Evolutionary conservation across 495 filamentous ascomycete genomes (phyloP).

Genomic region (Penicillium waksmanii): DNA sequence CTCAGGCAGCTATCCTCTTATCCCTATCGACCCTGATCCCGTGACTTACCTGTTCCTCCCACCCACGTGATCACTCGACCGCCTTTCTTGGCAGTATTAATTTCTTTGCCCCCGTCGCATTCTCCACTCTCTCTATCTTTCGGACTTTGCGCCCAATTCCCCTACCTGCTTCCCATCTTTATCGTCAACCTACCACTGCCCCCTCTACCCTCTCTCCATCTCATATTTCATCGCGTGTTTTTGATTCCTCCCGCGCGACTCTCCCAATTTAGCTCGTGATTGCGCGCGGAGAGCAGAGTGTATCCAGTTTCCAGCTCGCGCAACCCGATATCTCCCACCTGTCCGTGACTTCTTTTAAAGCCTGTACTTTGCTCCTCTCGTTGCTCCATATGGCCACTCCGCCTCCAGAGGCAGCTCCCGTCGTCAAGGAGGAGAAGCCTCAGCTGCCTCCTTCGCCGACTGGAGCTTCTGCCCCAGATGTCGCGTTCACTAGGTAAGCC

Average conservation of each 20-base stretch:
- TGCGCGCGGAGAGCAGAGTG: conserved; percentile 23
- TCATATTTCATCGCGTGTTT: conserved; percentile 14
- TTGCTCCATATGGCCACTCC: conserved; percentile 50
- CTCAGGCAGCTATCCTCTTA: conserved; percentile 9
- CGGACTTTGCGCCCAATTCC: conserved; percentile 6
- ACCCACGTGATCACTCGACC: conserved; percentile 44
- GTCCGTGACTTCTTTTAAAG: conserved; percentile 18
- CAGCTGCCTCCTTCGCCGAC: conserved; percentile 48
- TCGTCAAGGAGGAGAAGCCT: conserved; percentile 51
- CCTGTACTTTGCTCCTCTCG: conserved; percentile 24
- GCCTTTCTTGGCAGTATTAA: conserved; percentile 55
- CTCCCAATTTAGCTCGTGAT: conserved; percentile 13
- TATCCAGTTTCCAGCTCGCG: conserved; percentile 25
- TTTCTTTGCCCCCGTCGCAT: conserved; percentile 46
- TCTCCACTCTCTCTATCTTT: conserved; percentile 47
- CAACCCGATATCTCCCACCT: conserved; percentile 12
- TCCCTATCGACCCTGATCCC: conserved; percentile 7
- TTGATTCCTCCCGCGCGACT: conserved; percentile 14
- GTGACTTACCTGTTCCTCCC: conserved; percentile 28
- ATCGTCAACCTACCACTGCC: conserved; percentile 14
- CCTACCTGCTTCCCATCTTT: not conserved
- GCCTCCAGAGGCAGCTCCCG: conserved; percentile 48
- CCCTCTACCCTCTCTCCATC: conserved; percentile 9
- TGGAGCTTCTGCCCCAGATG: conserved; percentile 37
- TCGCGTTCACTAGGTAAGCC: conserved; percentile 36